A percentile compares a stretch with the other conserved stretches of the same genome.
Conservation (phyloP, 768 basidiomycete genomes). For the Lyophyllum decastes region DNA sequence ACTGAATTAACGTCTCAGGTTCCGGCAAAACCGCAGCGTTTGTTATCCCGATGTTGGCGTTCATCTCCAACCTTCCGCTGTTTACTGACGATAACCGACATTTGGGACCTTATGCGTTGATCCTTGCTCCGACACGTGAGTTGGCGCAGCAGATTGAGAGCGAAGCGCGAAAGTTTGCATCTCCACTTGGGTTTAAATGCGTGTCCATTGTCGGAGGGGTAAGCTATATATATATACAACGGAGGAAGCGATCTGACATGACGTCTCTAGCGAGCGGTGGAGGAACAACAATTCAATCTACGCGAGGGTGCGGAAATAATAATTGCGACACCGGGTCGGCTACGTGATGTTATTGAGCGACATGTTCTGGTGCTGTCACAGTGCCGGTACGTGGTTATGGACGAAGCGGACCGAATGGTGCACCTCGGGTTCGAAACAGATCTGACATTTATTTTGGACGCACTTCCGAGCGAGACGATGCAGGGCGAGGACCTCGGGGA, state of each 20-base stretch:
- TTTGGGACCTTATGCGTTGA: slow-evolving; percentile 90
- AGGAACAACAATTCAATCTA: slow-evolving; percentile 97
- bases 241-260: slow-evolving; percentile 9
- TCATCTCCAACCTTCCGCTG: slow-evolving; percentile 83
- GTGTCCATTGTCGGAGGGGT: slow-evolving; percentile 99
- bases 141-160: slow-evolving; percentile 96
- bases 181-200: slow-evolving; percentile 86
- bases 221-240: slow-evolving; percentile 29
- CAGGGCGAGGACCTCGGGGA: slow-evolving; percentile 80
- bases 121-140: slow-evolving; percentile 97
- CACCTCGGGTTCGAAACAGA: slow-evolving; percentile 96
- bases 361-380: slow-evolving; percentile 95
- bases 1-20: slow-evolving; percentile 48
- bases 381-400: slow-evolving; percentile 99
- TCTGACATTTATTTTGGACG: slow-evolving; percentile 91
- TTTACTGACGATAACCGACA: slow-evolving; percentile 93
- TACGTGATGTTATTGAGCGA: slow-evolving; percentile 96
- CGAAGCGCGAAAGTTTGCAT: slow-evolving; percentile 90
- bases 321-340: slow-evolving; percentile 97
- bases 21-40: slow-evolving; percentile 99
- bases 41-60: slow-evolving; percentile 96
- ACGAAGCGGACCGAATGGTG: slow-evolving; percentile 99
- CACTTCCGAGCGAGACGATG: slow-evolving; percentile 85
- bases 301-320: slow-evolving; percentile 99
- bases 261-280: slow-evolving; percentile 71